Base-by-base conservation (phyloP, 2,329 filamentous ascomycete genomes). In the Gyromitra esculenta region DNA sequence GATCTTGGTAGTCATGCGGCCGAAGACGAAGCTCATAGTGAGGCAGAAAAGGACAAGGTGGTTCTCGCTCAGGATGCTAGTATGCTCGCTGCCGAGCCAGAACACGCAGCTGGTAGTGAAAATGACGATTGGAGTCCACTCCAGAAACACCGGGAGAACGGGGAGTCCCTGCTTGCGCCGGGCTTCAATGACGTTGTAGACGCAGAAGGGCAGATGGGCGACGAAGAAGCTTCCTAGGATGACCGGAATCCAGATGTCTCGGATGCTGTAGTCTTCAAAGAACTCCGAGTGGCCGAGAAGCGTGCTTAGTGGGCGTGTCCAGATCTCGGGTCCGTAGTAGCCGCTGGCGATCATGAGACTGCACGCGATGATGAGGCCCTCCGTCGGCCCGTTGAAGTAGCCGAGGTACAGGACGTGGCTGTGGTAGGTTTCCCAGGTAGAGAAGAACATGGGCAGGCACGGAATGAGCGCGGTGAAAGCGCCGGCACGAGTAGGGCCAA, bases 391-490 rank as follows among this genome's bases (percentile, higher is more conserved):
- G 83, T 99, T 99, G 88, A 99, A 92, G 83, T 95, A 93, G 71
- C 96, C 96, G 11, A 99, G 89, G 84, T 97, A 99, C 5, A 99
- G 86, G 0, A 96, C 98, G 84, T 99, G 96, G 4, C 96, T 97
- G 85, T 99, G 96, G 84, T 97, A 99, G 0, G 96, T 99, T 85
- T 99, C 96, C 96, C 96, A 99, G 1, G 96, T 99, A 1, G 95
- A 97, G 85, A 99, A 97, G 87, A 97, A 99, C 96, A 99, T 99
- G 76, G 96, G 93, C 57, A 99, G 86, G 81, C 94, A 96, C 0
- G 96, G 96, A 77, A 95, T 90, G 56, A 99, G 86, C 1, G 94
- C 94, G 0, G 96, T 98, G 83, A 97, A 96, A 73, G 96, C 91
- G 79, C 96, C 96, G 21, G 93, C 89, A 79, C 90, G 91, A 18